Evolutionary conservation across 1,139 yeast species (phyloP).

Genomic region (Tardiomyces blankii): DNA sequence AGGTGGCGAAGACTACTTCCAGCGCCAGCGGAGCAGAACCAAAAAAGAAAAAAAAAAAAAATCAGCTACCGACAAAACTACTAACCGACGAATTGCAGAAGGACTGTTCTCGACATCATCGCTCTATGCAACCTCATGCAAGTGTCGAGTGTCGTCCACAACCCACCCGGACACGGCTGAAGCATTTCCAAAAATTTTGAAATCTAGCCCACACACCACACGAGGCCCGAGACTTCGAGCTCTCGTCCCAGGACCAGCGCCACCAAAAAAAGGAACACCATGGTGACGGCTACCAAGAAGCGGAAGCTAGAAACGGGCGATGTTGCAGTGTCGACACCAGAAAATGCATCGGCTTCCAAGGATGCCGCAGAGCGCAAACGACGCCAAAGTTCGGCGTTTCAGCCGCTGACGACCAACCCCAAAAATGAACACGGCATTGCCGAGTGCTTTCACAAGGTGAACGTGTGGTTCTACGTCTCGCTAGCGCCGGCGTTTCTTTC

Average conservation of each 20-base stretch:
- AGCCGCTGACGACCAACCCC: constrained; percentile 19
- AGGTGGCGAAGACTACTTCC: not conserved
- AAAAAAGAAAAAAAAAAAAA: not conserved
- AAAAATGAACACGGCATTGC: constrained; percentile 26
- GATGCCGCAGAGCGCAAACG: constrained; percentile 5
- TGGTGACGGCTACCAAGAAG: not conserved
- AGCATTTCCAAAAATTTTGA: not conserved
- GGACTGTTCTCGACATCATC: too few species aligned
- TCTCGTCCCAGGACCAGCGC: too few species aligned
- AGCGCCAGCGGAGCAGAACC: not conserved
- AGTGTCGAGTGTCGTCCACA: too few species aligned
- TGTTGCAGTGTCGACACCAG: not conserved
- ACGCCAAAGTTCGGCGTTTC: constrained; percentile 7
- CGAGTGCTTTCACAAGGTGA: constrained; percentile 55
- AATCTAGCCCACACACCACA: too few species aligned
- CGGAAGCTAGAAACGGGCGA: constrained; percentile 2
- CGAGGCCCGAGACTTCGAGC: too few species aligned
- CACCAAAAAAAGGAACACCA: not conserved
- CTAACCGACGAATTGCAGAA: too few species aligned
- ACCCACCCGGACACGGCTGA: not conserved
- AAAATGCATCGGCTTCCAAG: not conserved
- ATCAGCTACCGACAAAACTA: not conserved
- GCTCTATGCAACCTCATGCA: too few species aligned
- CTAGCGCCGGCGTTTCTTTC: constrained; percentile 70
- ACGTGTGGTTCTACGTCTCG: constrained; percentile 64